Percentiles rank a stretch among this genome's conserved stretches.
Conservation (phyloP, 768 basidiomycete genomes). For the Leccinum olivaceopallidum region DNA sequence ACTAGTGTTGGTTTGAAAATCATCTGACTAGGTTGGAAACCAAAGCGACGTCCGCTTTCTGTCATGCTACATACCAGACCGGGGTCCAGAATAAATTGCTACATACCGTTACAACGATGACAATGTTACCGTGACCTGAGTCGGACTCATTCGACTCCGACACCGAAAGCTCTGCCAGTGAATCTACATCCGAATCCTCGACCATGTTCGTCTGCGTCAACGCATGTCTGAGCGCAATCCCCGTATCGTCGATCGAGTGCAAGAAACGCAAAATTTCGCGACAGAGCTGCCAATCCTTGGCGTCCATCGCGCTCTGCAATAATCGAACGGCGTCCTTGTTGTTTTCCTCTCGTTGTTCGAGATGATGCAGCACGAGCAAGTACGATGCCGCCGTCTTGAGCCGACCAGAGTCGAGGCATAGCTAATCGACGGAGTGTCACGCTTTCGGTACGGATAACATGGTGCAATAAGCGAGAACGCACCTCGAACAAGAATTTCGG, state of each 20-base stretch:
- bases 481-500: conserved; percentile 93
- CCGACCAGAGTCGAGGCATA: conserved; percentile 67
- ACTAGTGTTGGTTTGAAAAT: too few relatives aligned
- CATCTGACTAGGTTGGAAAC: too few relatives aligned
- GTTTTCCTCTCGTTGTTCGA: conserved; percentile 83
- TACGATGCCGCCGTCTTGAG: conserved; percentile 92
- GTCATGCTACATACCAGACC: too few relatives aligned
- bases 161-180: neutral
- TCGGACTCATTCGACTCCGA: neutral
- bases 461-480: conserved; percentile 13
- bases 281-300: conserved; percentile 87
- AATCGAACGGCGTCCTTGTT: conserved; percentile 81
- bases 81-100: neutral
- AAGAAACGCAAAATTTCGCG: conserved; percentile 91
- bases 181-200: conserved; percentile 5
- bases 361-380: conserved; percentile 88
- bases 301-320: conserved; percentile 70
- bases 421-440: conserved; percentile 44
- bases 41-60: too few relatives aligned
- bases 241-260: conserved; percentile 88
- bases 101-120: neutral
- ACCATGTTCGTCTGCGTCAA: conserved; percentile 51
- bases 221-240: conserved; percentile 64
- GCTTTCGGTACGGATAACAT: neutral
- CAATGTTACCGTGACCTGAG: neutral